These are phyloP conservation scores for Oehlia diaphana DNA, from an alignment of 192 early-diverging fungal genomes.

Conservation along the genomic window DNA sequence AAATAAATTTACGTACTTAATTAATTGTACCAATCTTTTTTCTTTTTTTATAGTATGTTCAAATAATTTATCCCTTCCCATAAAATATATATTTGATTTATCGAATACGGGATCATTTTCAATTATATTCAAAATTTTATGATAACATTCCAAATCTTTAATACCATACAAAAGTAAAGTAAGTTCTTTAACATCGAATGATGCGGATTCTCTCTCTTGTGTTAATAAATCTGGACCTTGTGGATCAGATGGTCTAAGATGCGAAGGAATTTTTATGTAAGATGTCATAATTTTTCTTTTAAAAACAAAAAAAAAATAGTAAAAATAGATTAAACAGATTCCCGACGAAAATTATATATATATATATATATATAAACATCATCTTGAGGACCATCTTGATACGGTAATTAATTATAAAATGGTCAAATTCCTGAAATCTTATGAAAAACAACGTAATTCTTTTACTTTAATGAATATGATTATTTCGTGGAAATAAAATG, in stretches of 20 bases:
- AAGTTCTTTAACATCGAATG: constrained; percentile 66
- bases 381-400: no score
- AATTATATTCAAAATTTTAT: constrained; percentile 63
- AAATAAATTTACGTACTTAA: constrained; percentile 37
- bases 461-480: no score
- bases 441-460: no score
- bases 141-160: constrained; percentile 55
- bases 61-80: constrained; percentile 68
- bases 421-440: no score
- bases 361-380: no score
- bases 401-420: no score
- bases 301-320: background rate
- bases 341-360: no score
- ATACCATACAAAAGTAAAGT: constrained; percentile 66
- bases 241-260: constrained; percentile 45
- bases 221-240: constrained; percentile 54
- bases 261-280: constrained; percentile 21
- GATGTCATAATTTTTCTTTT: background rate
- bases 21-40: constrained; percentile 61
- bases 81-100: constrained; percentile 68
- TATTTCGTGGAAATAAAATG: no score
- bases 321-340: no score
- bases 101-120: constrained; percentile 72
- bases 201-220: constrained; percentile 64
- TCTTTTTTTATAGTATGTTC: constrained; percentile 61